A percentile compares a stretch with the other conserved stretches of the same genome.
Evolutionary conservation across 768 basidiomycete genomes (phyloP).

Genomic region (Lactarius hatsudake): DNA sequence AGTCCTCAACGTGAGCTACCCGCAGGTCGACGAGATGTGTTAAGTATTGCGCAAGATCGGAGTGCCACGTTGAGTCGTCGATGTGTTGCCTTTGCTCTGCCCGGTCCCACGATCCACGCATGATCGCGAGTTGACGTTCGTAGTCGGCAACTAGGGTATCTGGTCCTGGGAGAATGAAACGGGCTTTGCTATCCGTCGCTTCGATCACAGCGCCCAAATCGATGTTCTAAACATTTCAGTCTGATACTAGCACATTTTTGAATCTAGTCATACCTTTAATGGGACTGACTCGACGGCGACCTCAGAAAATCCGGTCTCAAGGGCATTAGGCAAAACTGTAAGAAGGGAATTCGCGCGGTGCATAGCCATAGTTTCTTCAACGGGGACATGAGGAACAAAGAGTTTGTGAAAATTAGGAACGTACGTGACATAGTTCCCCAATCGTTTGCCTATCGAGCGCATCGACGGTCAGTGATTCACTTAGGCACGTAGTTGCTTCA

Average conservation of each 20-base stretch:
- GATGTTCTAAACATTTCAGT: conserved; percentile 40
- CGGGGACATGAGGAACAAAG: neutral
- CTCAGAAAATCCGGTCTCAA: conserved; percentile 47
- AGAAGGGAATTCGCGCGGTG: conserved; percentile 41
- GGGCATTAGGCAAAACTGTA: conserved; percentile 43
- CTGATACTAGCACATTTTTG: neutral
- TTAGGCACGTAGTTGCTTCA: neutral
- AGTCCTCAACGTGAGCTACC: conserved; percentile 46
- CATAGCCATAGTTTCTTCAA: conserved; percentile 46
- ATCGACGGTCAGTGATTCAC: neutral
- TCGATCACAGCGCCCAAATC: conserved; percentile 41
- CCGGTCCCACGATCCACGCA: conserved; percentile 35
- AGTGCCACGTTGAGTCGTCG: conserved; percentile 43
- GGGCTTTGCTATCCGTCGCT: conserved; percentile 35
- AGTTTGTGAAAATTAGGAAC: conserved; percentile 24
- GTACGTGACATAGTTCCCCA: conserved; percentile 63
- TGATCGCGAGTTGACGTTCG: conserved; percentile 29
- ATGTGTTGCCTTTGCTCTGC: conserved; percentile 35
- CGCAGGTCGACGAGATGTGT: conserved; percentile 41
- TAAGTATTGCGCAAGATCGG: conserved; percentile 40
- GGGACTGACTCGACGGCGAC: conserved; percentile 44
- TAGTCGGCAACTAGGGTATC: conserved; percentile 24
- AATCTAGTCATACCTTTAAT: conserved; percentile 43
- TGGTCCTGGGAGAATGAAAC: conserved; percentile 35
- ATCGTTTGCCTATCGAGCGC: conserved; percentile 50